A percentile compares a stretch with the other conserved stretches of the same genome.
Evolutionary conservation across 768 basidiomycete genomes (phyloP).

Genomic region (Psilocybe subaeruginosa): DNA sequence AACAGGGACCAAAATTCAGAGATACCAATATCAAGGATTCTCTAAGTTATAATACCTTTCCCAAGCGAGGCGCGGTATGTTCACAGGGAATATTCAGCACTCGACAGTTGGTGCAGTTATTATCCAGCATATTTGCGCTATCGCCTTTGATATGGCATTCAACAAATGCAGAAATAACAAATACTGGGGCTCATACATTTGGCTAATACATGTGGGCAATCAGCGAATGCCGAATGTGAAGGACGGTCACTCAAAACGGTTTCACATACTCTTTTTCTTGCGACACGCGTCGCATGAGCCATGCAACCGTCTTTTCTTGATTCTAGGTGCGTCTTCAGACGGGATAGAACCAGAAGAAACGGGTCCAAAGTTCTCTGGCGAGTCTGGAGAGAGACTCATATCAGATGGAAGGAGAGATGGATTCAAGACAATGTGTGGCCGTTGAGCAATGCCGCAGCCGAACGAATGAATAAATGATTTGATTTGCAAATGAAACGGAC

Average conservation of each 20-base stretch:
- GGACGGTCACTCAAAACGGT: not conserved
- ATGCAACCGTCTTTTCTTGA: slow-evolving; percentile 45
- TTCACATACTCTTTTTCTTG: slow-evolving; percentile 40
- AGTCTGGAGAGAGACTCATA: not conserved
- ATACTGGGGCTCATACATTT: slow-evolving; percentile 37
- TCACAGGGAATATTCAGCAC: slow-evolving; percentile 51
- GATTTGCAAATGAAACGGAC: not conserved
- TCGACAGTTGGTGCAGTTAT: slow-evolving; percentile 60
- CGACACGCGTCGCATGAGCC: slow-evolving; percentile 51
- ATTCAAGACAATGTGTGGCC: not conserved
- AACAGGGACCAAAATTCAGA: not conserved
- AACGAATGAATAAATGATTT: not conserved
- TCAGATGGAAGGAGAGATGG: not conserved
- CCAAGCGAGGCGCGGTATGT: slow-evolving; percentile 48
- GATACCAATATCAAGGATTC: not conserved
- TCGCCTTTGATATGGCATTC: slow-evolving; percentile 42
- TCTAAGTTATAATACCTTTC: slow-evolving; percentile 42
- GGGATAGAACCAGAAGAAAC: not conserved
- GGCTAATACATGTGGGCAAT: slow-evolving; percentile 26
- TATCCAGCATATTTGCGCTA: slow-evolving; percentile 60
- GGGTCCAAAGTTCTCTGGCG: not conserved
- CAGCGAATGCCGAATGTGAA: slow-evolving; percentile 2
- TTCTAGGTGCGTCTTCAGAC: not conserved
- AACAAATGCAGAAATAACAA: not conserved
- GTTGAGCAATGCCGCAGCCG: not conserved